Evolutionary conservation across 306 rosid species (phyloP).

Genomic region (Vigna nakashimae): DNA sequence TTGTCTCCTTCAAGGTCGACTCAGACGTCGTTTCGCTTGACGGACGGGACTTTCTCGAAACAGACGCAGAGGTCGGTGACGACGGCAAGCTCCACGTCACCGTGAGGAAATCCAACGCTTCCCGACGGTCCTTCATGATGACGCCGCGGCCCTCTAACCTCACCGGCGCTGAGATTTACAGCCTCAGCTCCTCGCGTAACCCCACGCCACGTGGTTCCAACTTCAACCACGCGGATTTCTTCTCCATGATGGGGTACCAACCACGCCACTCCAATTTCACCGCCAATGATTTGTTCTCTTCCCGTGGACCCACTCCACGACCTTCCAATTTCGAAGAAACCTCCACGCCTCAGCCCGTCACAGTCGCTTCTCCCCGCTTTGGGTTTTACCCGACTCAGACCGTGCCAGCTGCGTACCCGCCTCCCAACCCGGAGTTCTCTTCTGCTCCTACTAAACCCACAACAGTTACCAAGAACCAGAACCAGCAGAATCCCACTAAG

Average conservation of each 20-base stretch:
- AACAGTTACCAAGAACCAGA: not conserved
- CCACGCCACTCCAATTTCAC: constrained; percentile 77
- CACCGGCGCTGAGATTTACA: constrained; percentile 93
- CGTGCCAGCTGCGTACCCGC: constrained; percentile 60
- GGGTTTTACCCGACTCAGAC: constrained; percentile 70
- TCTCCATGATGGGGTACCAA: constrained; percentile 81
- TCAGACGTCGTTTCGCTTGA: constrained; percentile 92
- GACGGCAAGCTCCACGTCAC: constrained; percentile 93
- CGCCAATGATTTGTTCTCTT: constrained; percentile 71
- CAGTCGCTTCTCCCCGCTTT: constrained; percentile 55
- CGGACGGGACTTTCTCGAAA: constrained; percentile 82
- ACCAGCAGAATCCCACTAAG: not conserved
- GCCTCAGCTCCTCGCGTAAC: constrained; percentile 78
- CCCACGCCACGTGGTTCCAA: constrained; percentile 92
- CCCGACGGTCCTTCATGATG: constrained; percentile 69
- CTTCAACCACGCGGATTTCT: constrained; percentile 80
- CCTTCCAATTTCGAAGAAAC: constrained; percentile 85
- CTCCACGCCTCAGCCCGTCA: constrained; percentile 31
- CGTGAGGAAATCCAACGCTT: constrained; percentile 83
- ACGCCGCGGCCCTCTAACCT: constrained; percentile 89
- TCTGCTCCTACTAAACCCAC: not conserved
- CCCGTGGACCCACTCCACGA: constrained; percentile 85
- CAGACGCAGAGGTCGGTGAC: constrained; percentile 82
- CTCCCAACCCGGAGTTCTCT: constrained; percentile 85
- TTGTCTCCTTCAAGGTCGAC: constrained; percentile 87